Evolutionary conservation across 805 yeast genomes (phyloP), one percentile per base, ranked within the genome.

Genomic region (Saccharomycopsis fibuligera): DNA sequence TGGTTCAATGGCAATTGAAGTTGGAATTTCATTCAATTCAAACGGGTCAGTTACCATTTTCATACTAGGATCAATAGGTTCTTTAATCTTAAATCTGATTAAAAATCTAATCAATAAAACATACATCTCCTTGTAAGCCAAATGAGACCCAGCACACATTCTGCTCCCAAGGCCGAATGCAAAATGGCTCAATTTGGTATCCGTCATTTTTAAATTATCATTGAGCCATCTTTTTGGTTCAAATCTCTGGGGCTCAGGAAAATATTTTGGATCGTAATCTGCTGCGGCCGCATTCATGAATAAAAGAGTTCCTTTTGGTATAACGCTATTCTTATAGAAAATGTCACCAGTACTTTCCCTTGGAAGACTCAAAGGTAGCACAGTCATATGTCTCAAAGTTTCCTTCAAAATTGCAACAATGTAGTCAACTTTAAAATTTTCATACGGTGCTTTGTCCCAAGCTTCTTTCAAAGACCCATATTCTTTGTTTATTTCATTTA

Each of bases 81-180:
- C 58, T n/a, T 59, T 58, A 12, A 83, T 68, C 44, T 72, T 65
- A 57, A 76, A 86, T 22, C 72, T 56, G 1, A 80, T 58, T 1
- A 84, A 59, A 45, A 79, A 58, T 45, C 86, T 73, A 50, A 77
- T 65, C 17, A 79, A 60, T 16, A 83, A 60, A 3, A 76, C 68
- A 57, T 85, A 86, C 57, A 85, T 65, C 60, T 85, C 89, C 47
- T 77, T 73, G 55, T 71, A 68, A 0, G 89, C 89, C 43, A 85
- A 67, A 46, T 74, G 72, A 42, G 73, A 73, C 0, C 93, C 95
- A 0, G 83, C 72, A 60, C 95, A 86, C 79, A 74, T 79, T 48
- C 95, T 63, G 1, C 82, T 68, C 0, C 95, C 95, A 17, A 76
- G 73, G 0, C 93, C 95, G 62, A 83, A 79, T 3, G 86, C 57